Evolutionary conservation across 2,329 filamentous ascomycete genomes (phyloP).

Genomic region (Scedosporium apiospermum): DNA sequence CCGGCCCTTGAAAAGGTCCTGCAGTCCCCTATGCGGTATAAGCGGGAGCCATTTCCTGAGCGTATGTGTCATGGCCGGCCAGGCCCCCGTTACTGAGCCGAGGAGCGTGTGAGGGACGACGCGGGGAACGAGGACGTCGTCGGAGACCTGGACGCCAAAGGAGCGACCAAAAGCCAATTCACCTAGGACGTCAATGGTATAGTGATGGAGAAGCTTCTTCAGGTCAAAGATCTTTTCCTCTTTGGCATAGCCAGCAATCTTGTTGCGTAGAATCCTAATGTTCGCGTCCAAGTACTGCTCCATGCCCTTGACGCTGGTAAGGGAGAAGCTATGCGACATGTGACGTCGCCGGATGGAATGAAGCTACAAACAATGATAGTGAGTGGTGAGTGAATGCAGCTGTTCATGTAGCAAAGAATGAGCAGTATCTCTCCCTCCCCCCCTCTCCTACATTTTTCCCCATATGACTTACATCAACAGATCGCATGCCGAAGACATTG

Average conservation of each 20-base stretch:
- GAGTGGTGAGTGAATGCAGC: too few species aligned
- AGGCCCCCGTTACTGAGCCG: constrained; percentile 18
- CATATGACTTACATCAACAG: too few species aligned
- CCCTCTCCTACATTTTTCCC: too few species aligned
- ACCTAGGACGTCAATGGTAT: constrained; percentile 17
- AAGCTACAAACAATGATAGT: too few species aligned
- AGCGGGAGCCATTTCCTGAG: constrained; percentile 18
- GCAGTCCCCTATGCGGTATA: constrained; percentile 13
- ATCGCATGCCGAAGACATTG: too few species aligned
- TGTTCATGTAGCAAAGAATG: too few species aligned
- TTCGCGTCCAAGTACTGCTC: constrained; percentile 21
- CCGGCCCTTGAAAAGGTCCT: constrained; percentile 15
- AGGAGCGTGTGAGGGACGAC: constrained; percentile 22
- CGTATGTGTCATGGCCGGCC: constrained; percentile 15
- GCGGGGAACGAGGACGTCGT: constrained; percentile 20
- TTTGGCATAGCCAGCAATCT: constrained; percentile 10
- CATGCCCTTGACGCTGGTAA: constrained; percentile 21
- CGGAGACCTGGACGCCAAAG: constrained; percentile 18
- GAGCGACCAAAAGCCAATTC: constrained; percentile 21
- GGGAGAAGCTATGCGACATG: too few species aligned
- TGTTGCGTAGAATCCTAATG: constrained; percentile 17
- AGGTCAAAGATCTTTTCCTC: constrained; percentile 17
- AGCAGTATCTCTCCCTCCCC: too few species aligned
- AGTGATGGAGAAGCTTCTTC: constrained; percentile 19
- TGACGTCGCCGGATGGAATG: too few species aligned